These are phyloP conservation scores for Aspergillus aculeatinus DNA, from an alignment of 2,329 filamentous ascomycete genomes.

Conservation along the genomic window DNA sequence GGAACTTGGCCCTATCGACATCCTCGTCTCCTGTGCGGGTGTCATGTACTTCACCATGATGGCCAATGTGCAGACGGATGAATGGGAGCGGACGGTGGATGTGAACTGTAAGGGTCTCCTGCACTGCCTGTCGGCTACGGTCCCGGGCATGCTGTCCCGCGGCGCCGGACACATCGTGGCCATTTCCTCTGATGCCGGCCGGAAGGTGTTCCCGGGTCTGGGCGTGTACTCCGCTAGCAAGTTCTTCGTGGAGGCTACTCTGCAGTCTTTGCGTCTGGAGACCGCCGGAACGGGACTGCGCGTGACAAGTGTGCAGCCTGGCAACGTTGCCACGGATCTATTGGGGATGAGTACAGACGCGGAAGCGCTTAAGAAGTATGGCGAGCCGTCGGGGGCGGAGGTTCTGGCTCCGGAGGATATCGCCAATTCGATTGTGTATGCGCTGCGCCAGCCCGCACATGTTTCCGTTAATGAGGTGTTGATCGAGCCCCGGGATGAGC, in stretches of 20 bases:
- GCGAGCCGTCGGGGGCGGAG: conserved; percentile 71
- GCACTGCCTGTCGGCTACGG: conserved; percentile 66
- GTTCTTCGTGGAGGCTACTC: conserved; percentile 79
- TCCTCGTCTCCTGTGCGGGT: conserved; percentile 75
- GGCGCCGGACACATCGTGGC: conserved; percentile 72
- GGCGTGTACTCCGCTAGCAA: conserved; percentile 82
- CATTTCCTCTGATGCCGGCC: conserved; percentile 78
- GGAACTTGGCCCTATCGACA: conserved; percentile 70
- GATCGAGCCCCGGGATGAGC: conserved; percentile 75
- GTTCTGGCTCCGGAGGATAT: conserved; percentile 73
- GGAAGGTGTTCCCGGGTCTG: conserved; percentile 77
- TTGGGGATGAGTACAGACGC: conserved; percentile 71
- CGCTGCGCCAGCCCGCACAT: conserved; percentile 70
- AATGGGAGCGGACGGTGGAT: conserved; percentile 80
- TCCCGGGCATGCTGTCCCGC: conserved; percentile 70
- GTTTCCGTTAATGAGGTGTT: conserved; percentile 78
- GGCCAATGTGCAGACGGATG: conserved; percentile 69
- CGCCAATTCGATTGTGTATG: conserved; percentile 70
- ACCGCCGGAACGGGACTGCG: conserved; percentile 71
- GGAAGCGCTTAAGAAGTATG: conserved; percentile 76
- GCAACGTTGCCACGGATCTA: conserved; percentile 72
- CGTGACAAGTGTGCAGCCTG: conserved; percentile 74
- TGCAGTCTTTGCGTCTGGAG: conserved; percentile 73
- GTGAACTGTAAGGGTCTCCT: conserved; percentile 84
- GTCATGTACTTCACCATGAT: conserved; percentile 92